Conservation (phyloP, 805 yeast species). For the Starmerella khaoyaiensis region DNA sequence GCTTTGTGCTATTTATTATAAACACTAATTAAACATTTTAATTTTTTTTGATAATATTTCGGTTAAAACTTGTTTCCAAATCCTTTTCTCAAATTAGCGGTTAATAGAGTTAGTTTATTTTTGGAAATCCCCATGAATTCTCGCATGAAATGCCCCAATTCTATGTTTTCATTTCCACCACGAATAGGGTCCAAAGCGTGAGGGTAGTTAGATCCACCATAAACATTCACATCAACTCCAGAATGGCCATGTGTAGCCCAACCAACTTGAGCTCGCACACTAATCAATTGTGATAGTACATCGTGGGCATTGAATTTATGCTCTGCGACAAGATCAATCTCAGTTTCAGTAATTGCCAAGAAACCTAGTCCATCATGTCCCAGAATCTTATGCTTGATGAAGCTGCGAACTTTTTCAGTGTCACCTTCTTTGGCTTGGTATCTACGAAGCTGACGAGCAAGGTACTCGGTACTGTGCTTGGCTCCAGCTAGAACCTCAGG, state of each 20-base stretch:
- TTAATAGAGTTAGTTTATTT: constrained; percentile 20
- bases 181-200: constrained; percentile 9
- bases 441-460: constrained; percentile 37
- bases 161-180: constrained; percentile 81
- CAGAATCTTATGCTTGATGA: constrained; percentile 42
- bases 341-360: constrained; percentile 40
- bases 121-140: constrained; percentile 30
- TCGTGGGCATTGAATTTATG: constrained; percentile 31
- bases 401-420: constrained; percentile 30
- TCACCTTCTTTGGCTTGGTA: constrained; percentile 16
- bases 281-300: constrained; percentile 54
- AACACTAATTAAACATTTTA: neutral
- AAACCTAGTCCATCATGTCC: constrained; percentile 53
- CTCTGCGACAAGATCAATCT: constrained; percentile 35
- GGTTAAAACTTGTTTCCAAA: constrained; percentile 11
- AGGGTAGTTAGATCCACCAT: constrained; percentile 46
- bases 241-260: constrained; percentile 96
- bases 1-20: neutral
- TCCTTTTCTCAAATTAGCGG: constrained; percentile 20
- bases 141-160: constrained; percentile 65
- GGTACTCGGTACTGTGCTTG: constrained; percentile 63
- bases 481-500: constrained; percentile 65
- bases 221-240: constrained; percentile 89
- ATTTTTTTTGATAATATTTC: neutral
- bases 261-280: constrained; percentile 78